These are phyloP conservation scores for Apiotrichum akiyoshidainum DNA, from an alignment of 1,284 basidiomycete genomes.

Conservation along the genomic window DNA sequence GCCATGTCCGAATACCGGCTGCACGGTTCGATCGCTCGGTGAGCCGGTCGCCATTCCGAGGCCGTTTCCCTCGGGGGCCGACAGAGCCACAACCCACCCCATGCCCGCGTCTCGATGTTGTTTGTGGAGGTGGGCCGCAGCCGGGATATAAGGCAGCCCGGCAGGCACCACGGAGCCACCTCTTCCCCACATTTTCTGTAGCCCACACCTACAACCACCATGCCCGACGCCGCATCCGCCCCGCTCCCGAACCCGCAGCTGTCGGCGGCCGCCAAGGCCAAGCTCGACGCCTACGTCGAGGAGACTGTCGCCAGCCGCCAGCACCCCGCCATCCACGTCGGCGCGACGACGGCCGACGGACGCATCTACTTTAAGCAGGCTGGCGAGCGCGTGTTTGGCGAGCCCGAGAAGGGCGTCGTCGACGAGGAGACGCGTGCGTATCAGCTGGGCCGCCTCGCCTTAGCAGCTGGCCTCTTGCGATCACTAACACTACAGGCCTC, in stretches of 20 bases:
- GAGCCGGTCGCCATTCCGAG: too few species aligned
- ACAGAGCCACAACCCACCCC: too few species aligned
- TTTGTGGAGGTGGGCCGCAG: too few species aligned
- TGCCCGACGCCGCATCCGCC: background rate
- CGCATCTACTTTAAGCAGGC: constrained; percentile 30
- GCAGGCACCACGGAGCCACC: background rate
- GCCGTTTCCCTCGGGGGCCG: background rate
- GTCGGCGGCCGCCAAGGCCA: constrained; percentile 16
- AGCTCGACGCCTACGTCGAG: constrained; percentile 27
- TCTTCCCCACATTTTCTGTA: background rate
- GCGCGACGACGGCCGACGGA: constrained; percentile 35
- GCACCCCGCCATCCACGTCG: constrained; percentile 34
- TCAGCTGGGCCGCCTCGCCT: too few species aligned
- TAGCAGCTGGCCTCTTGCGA: too few species aligned
- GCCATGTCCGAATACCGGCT: background rate
- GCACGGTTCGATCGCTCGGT: too few species aligned
- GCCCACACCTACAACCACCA: background rate
- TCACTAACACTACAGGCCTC: too few species aligned
- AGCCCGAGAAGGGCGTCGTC: constrained; percentile 28
- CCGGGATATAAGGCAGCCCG: background rate
- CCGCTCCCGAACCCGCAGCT: background rate
- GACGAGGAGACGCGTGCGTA: constrained; percentile 36
- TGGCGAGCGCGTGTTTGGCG: constrained; percentile 34
- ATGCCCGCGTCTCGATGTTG: too few species aligned
- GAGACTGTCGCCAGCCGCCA: constrained; percentile 15